Base-by-base conservation (phyloP, 73 alveolate genomes). In the Symbiodinium natans region DNA sequence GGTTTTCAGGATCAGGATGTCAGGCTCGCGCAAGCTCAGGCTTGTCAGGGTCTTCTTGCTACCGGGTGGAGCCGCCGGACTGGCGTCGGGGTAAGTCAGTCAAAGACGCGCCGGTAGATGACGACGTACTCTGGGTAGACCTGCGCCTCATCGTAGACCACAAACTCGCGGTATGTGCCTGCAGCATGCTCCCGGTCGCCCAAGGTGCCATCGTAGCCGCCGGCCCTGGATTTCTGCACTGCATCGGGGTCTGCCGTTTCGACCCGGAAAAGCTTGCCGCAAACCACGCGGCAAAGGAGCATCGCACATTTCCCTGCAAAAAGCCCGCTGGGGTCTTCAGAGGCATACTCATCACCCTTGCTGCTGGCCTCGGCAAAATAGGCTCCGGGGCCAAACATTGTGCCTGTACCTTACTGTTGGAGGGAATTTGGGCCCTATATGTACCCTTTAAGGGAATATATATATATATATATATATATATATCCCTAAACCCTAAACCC, bases 41-140 rank as follows among this genome's bases (percentile, higher is more conserved):
- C n/a, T n/a, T n/a, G n/a, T n/a, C n/a, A n/a, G n/a, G n/a, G n/a
- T n/a, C n/a, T n/a, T n/a, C n/a, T n/a, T n/a, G n/a, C n/a, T n/a
- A n/a, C n/a, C n/a, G n/a, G n/a, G n/a, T 54, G 74, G 74, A 21
- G 74, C 21, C 74, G 29, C 74, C 13, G 29, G 29, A 54, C 74
- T 21, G 21, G 29, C 74, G 74, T 54, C 74, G 21, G n/a, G n/a
- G n/a, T n/a, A n/a, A n/a, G n/a, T 73, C 41, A 33, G 84, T 86
- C n/a, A 40, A 86, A 86, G 38, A 46, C 80, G 23, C 93, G 52
- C 36, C 93, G 93, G 93, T 86, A 86, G 93, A 86, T 86, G 93
- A 86, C 33, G 52, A 86, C 59, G 93, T 86, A 86, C 93, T 86
- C 93, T 2, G 93, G 93, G 59, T 86, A 86, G 93, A 86, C 93